Conservation (phyloP, 2,329 filamentous ascomycete genomes). For the Phyllosticta capitalensis region DNA sequence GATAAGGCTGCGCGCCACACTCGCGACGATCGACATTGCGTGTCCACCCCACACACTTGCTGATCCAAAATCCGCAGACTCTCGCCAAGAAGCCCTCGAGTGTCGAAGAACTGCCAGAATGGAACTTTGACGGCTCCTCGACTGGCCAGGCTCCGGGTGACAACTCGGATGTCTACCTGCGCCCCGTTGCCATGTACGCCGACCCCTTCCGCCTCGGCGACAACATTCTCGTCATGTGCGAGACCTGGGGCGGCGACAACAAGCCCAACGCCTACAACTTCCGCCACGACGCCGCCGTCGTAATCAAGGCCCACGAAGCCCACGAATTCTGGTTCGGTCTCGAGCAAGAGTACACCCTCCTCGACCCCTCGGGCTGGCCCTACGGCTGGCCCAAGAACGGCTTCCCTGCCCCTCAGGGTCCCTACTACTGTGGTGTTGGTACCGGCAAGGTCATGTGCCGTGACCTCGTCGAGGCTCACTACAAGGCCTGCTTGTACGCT, state of each 20-base stretch:
- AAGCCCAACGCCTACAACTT: slow-evolving; percentile 98
- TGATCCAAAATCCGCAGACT: slow-evolving; percentile 40
- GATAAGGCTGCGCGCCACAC: slow-evolving; percentile 20
- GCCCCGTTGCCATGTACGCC: slow-evolving; percentile 78
- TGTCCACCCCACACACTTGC: slow-evolving; percentile 8
- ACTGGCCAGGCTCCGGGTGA: slow-evolving; percentile 86
- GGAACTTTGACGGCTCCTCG: slow-evolving; percentile 83
- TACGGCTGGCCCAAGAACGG: slow-evolving; percentile 86
- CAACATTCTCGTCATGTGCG: slow-evolving; percentile 89
- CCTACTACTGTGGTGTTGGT: slow-evolving; percentile 97
- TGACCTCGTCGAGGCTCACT: slow-evolving; percentile 93
- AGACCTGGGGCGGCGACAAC: slow-evolving; percentile 91
- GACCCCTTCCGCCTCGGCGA: slow-evolving; percentile 83
- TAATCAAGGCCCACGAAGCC: slow-evolving; percentile 78
- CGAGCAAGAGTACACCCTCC: slow-evolving; percentile 93
- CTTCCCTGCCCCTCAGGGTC: slow-evolving; percentile 85
- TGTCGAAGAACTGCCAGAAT: slow-evolving; percentile 61
- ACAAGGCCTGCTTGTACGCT: slow-evolving; percentile 81
- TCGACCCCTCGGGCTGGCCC: slow-evolving; percentile 76
- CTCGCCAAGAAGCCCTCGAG: slow-evolving; percentile 48
- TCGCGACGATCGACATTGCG: slow-evolving; percentile 7
- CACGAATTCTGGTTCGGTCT: slow-evolving; percentile 95
- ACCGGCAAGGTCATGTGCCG: slow-evolving; percentile 95
- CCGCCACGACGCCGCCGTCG: slow-evolving; percentile 80
- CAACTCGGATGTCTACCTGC: slow-evolving; percentile 96